Evolutionary conservation across 1,284 basidiomycete species (phyloP).

Genomic region (Sanghuangporus sanghuang): DNA sequence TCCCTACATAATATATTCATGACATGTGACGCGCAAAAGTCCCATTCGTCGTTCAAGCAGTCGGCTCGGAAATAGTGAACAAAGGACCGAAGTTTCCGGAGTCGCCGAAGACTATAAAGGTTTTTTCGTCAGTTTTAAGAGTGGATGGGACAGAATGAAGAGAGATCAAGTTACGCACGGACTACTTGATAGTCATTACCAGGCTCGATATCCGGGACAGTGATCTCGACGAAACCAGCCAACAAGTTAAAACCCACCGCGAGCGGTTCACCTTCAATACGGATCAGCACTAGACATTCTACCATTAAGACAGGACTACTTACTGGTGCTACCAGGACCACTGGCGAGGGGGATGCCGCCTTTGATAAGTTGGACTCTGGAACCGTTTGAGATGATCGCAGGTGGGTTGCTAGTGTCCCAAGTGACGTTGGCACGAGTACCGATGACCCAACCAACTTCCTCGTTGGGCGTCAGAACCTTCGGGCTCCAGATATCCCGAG

Average conservation of each 20-base stretch:
- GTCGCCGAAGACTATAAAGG: constrained; percentile 14
- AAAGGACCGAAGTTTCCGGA: constrained; percentile 16
- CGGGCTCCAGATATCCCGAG: constrained; percentile 25
- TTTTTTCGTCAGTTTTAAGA: not conserved
- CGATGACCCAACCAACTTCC: constrained; percentile 24
- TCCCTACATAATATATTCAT: too few relatives aligned
- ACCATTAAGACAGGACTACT: not conserved
- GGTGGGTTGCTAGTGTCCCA: constrained; percentile 26
- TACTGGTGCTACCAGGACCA: not conserved
- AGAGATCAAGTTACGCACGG: constrained; percentile 14
- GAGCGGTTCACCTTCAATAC: constrained; percentile 16
- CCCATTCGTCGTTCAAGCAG: not conserved
- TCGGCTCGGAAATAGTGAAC: constrained; percentile 8
- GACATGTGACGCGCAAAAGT: not conserved
- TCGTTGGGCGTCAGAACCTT: constrained; percentile 23
- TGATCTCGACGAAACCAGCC: constrained; percentile 23
- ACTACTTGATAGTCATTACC: constrained; percentile 25
- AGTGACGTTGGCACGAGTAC: constrained; percentile 25
- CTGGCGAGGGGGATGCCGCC: constrained; percentile 11
- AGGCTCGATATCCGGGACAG: constrained; percentile 24
- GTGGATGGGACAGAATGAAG: not conserved
- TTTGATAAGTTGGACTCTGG: constrained; percentile 19
- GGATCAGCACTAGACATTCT: not conserved
- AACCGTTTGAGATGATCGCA: constrained; percentile 23
- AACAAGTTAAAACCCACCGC: constrained; percentile 23